Conservation (phyloP, 2,329 filamentous ascomycete genomes). For the Mollisiaceae sp. region DNA sequence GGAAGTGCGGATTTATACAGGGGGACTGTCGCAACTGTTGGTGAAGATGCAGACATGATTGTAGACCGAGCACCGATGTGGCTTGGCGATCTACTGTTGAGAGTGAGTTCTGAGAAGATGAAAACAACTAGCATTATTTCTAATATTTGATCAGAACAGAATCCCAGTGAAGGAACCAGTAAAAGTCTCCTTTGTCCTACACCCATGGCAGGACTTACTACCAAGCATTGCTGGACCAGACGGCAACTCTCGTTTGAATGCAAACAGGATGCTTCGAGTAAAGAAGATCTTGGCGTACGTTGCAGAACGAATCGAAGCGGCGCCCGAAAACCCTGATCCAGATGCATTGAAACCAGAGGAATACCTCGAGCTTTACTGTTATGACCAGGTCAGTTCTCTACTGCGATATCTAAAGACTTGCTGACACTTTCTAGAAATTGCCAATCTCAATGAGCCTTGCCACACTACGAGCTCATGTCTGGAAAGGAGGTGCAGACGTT, state of each 20-base stretch:
- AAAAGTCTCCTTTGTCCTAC: slow-evolving; percentile 93
- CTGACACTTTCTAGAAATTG: slow-evolving; percentile 50
- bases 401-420: neutral
- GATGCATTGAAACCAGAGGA: slow-evolving; percentile 79
- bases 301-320: slow-evolving; percentile 84
- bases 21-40: slow-evolving; percentile 81
- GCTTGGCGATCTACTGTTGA: slow-evolving; percentile 85
- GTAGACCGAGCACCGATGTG: slow-evolving; percentile 89
- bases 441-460: slow-evolving; percentile 89
- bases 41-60: slow-evolving; percentile 78
- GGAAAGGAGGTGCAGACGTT: slow-evolving; percentile 95
- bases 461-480: slow-evolving; percentile 88
- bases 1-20: slow-evolving; percentile 86
- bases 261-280: slow-evolving; percentile 93
- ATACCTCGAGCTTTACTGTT: slow-evolving; percentile 93
- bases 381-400: slow-evolving; percentile 74
- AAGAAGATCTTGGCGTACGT: slow-evolving; percentile 95
- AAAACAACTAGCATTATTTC: slow-evolving; percentile 3
- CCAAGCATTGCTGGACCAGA: slow-evolving; percentile 77
- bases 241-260: slow-evolving; percentile 88
- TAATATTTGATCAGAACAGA: slow-evolving; percentile 64
- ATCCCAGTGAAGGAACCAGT: slow-evolving; percentile 87
- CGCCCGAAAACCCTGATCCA: slow-evolving; percentile 62
- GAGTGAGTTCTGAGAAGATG: slow-evolving; percentile 50
- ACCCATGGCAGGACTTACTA: slow-evolving; percentile 77